Conservation (phyloP, 169 alveolate species). For the Eimeria acervulina region DNA sequence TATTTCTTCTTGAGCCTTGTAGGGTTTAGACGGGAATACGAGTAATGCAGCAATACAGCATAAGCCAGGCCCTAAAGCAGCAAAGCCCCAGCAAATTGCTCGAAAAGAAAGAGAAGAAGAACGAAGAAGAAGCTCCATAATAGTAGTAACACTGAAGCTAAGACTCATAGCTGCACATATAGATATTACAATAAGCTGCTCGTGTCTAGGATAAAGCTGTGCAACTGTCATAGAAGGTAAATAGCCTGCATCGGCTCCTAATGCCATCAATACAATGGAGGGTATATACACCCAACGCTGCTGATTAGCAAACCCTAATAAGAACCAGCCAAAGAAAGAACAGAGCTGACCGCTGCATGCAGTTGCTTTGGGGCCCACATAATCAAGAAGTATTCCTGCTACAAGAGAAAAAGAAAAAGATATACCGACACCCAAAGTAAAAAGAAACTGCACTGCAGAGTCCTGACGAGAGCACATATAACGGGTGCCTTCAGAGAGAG, state of each 20-base stretch:
- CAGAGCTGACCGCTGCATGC: conserved; percentile 76
- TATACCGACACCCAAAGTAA: conserved; percentile 48
- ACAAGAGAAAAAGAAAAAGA: conserved; percentile 55
- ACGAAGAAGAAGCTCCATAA: conserved; percentile 27
- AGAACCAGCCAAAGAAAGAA: conserved; percentile 46
- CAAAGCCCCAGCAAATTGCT: conserved; percentile 4
- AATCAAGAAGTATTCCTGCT: conserved; percentile 75
- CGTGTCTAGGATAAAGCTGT: conserved; percentile 62
- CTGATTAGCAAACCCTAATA: conserved; percentile 67
- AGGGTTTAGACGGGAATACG: background rate
- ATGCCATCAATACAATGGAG: conserved; percentile 60
- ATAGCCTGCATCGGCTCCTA: conserved; percentile 79
- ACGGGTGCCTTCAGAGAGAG: background rate
- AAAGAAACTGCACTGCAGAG: conserved; percentile 57
- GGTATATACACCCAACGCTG: conserved; percentile 38
- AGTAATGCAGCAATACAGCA: background rate
- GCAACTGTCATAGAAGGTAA: conserved; percentile 70
- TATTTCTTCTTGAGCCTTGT: conserved; percentile 28
- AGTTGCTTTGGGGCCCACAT: conserved; percentile 55
- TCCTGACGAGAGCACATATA: conserved; percentile 75
- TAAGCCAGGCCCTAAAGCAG: background rate
- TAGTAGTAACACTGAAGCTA: conserved; percentile 64
- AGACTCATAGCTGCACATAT: conserved; percentile 81
- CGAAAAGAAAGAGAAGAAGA: background rate
- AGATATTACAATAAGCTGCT: conserved; percentile 42